Evolutionary conservation across 192 early-diverging fungal genomes (phyloP).

Genomic region (Podila epigama): DNA sequence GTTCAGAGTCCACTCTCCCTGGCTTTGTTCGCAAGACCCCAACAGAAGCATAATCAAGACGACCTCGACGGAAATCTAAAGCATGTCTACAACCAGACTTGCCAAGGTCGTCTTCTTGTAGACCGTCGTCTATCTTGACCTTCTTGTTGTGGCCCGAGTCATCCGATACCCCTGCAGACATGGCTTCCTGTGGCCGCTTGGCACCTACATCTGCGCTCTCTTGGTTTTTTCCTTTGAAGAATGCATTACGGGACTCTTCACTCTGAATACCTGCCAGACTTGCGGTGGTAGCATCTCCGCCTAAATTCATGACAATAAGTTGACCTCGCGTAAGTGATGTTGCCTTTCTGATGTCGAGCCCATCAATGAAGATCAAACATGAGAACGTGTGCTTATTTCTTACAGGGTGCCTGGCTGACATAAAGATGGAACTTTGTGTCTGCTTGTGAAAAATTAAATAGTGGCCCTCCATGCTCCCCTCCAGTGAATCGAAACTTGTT

Average conservation of each 20-base stretch:
- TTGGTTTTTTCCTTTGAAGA: slow-evolving; percentile 27
- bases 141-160: neutral
- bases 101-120: neutral
- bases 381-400: slow-evolving; percentile 4
- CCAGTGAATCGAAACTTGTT: slow-evolving; percentile 25
- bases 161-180: neutral
- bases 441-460: slow-evolving; percentile 21
- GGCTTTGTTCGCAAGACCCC: slow-evolving; percentile 83
- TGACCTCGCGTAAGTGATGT: neutral
- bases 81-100: neutral
- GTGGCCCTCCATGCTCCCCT: neutral
- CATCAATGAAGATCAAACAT: neutral
- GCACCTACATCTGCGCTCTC: neutral
- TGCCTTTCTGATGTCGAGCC: neutral
- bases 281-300: slow-evolving; percentile 83
- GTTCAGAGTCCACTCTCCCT: slow-evolving; percentile 74
- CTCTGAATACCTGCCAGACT: slow-evolving; percentile 53
- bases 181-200: neutral
- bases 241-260: slow-evolving; percentile 37
- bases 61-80: slow-evolving; percentile 62
- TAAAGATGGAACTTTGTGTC: slow-evolving; percentile 72
- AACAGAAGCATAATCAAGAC: slow-evolving; percentile 60
- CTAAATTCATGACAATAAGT: slow-evolving; percentile 31
- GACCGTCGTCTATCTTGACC: neutral
- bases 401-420: slow-evolving; percentile 80